Base-by-base conservation (phyloP, 1,284 basidiomycete species). In the Moesziomyces sp. region DNA sequence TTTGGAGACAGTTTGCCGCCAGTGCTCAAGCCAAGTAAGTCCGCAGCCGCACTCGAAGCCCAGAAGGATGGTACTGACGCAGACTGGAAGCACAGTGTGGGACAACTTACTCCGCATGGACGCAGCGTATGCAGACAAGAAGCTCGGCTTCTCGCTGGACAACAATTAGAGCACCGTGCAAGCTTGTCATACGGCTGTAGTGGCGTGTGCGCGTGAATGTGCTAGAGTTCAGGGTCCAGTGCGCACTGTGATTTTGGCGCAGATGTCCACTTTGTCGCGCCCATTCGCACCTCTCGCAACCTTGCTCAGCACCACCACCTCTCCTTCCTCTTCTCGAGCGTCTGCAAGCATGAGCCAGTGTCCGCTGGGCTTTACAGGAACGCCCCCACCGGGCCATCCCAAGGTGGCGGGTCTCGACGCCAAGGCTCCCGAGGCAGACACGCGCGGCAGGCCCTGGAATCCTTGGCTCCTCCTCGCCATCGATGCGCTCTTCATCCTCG, bases 101-200 rank as follows among this genome's bases (percentile, higher is more conserved):
- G 86, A 88, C 38, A 87, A 88, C 43, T 84, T 93, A 58, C 73
- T 91, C 33, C 80, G 83, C 50, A 87, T 92, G 86, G 89, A 90
- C 77, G 80, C 86, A 47, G 83, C 85, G 23, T 85, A 86, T 16
- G 80, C 80, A 3, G 87, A 85, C 4, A 74, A 77, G 52, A 83
- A 87, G 30, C 56, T 79, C 5, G 77, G 78, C 6, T 81, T 58
- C 45, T 72, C 67, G 18, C 65, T 80, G 9, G 72, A 73, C n/a
- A 74, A 74, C 24, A 40, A 60, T 10, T 70, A 28, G 43, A 13
- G 19, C 19, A 26, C 38, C 38, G 3, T 47, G 24, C 18, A 26
- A 16, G 14, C 28, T 16, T 19, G 16, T 30, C 24, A n/a, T 23
- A 23, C 10, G 30, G 30, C 30, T 2, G 3, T 28, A 13, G 30